Evolutionary conservation across 192 early-diverging fungal species (phyloP).

Genomic region (Backusella sp.): DNA sequence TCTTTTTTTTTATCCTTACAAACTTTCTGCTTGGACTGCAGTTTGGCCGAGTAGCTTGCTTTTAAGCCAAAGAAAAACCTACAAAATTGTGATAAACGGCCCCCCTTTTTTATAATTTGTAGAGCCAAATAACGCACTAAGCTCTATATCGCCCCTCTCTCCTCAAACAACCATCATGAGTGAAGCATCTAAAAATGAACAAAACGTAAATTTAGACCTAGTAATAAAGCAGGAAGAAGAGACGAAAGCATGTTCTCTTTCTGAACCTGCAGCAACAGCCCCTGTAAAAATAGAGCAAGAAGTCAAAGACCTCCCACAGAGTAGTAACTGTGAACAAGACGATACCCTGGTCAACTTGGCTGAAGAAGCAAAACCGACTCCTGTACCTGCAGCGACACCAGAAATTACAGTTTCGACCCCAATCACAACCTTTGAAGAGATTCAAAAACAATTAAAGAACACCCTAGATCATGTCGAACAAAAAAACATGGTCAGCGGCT

Average conservation of each 20-base stretch:
- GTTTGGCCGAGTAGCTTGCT: conserved; percentile 4
- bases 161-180: background rate
- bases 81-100: background rate
- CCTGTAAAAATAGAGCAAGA: conserved; percentile 1
- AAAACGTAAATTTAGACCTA: conserved; percentile 7
- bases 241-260: background rate
- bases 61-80: background rate
- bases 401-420: conserved; percentile 6
- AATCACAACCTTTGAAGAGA: conserved; percentile 41
- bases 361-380: conserved; percentile 1
- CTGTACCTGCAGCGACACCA: background rate
- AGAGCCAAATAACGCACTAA: background rate
- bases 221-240: conserved; percentile 9
- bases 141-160: background rate
- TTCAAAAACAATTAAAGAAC: conserved; percentile 64
- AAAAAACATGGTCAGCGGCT: conserved; percentile 61
- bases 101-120: background rate
- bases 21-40: conserved; percentile 3
- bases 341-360: conserved; percentile 6
- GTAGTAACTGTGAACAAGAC: conserved; percentile 4
- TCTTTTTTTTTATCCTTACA: background rate
- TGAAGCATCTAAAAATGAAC: conserved; percentile 4
- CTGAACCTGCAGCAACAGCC: background rate
- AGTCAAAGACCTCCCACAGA: background rate
- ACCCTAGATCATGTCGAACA: conserved; percentile 61